Evolutionary conservation across 768 basidiomycete genomes (phyloP), one percentile per base, ranked within the genome.

Genomic region (Rickenella mellea): DNA sequence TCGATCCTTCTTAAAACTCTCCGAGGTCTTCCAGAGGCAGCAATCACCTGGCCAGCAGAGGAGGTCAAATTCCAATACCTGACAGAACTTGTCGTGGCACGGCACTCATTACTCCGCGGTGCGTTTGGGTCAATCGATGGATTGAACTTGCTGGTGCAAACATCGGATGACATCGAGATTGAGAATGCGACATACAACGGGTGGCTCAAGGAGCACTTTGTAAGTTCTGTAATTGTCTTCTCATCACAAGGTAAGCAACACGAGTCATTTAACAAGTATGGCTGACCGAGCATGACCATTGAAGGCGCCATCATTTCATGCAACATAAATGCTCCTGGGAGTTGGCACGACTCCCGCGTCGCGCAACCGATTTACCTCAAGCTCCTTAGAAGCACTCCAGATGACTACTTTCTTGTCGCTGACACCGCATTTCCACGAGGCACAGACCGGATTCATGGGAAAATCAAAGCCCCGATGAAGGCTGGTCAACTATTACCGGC

Each of bases 171-270:
- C 51, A 44, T 50, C 1, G 62, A 67, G 2, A 55, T 71, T 22
- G 66, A 71, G 48, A 74, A 74, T 52, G 58, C 63, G 6, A 71
- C 65, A 10, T 72, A 61, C 47, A 70, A 70, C 55, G 62, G 66
- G 0, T 73, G 67, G 70, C 39, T 63, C 1, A 55, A 56, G 17
- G 58, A 60, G 4, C 68, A 72, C 43, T 68, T 55, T 46, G 47
- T 66, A 2, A 71, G 60, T 41, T 57, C 40, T 46, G 64, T 70
- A 0, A 30, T 70, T 40, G 65, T 57, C 0, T 72, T 66, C 47
- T 49, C 56, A 2, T 51, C 68, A 1, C 15, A 42, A 36, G 56
- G 60, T 59, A 22, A 1, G 49, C n/a, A n/a, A n/a, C n/a, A n/a
- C n/a, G n/a, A n/a, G n/a, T n/a, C n/a, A n/a, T n/a, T 37, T 40